These are phyloP conservation scores for Angophora floribunda DNA, from an alignment of 345 rosid genomes.

Conservation along the genomic window DNA sequence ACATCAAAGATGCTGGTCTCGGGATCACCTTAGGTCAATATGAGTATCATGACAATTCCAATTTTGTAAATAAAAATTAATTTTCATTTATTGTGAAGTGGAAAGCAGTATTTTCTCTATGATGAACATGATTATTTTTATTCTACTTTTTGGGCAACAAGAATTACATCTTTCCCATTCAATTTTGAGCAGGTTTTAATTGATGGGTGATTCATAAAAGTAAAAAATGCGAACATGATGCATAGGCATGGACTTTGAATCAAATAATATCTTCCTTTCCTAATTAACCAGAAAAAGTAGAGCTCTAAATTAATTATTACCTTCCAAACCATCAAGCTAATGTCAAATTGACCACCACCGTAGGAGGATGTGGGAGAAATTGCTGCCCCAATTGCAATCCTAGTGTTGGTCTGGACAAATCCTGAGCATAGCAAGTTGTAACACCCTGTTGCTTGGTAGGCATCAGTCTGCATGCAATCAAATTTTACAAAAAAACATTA, in stretches of 20 bases:
- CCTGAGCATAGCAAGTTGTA: slow-evolving; percentile 95
- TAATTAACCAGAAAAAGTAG: background rate
- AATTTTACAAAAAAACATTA: background rate
- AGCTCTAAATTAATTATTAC: slow-evolving; percentile 14
- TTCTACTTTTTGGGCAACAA: background rate
- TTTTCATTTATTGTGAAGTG: background rate
- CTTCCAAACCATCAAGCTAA: slow-evolving; percentile 93
- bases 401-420: slow-evolving; percentile 78
- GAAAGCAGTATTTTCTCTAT: background rate
- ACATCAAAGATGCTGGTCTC: background rate
- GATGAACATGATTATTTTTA: background rate
- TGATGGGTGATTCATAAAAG: background rate
- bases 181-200: background rate
- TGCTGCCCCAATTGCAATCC: slow-evolving; percentile 92
- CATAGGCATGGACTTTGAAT: background rate
- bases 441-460: slow-evolving; percentile 96
- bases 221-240: background rate
- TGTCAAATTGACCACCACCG: slow-evolving; percentile 84
- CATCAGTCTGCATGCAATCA: slow-evolving; percentile 47
- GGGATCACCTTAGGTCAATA: background rate
- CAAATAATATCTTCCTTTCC: background rate
- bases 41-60: background rate
- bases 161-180: background rate
- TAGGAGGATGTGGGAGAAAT: slow-evolving; percentile 89
- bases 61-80: background rate